Evolutionary conservation across 2,329 filamentous ascomycete species (phyloP), one percentile per base, ranked within the genome.

Genomic region (Hypomyces rosellus): DNA sequence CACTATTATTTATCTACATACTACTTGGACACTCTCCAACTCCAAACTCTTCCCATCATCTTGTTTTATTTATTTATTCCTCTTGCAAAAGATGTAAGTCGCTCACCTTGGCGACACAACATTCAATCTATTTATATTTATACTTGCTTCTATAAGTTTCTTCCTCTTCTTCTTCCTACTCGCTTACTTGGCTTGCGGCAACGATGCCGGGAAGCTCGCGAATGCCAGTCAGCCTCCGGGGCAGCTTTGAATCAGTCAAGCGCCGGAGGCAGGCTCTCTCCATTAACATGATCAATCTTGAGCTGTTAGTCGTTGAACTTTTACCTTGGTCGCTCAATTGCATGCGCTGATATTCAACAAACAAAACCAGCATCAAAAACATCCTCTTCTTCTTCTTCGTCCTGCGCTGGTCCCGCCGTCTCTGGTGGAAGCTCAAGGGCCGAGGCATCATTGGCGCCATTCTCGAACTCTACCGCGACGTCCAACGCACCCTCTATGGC

Each of bases 341-440:
- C 15, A 18, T 8, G 7, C 20, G 12, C 13, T 42, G 8, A 25
- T 42, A 5, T 42, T 14, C 6, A 15, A 18, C 9, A 42, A 16
- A 12, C 11, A 22, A 4, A 42, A 47, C 45, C 39, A 53, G 51
- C 44, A 13, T 52, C 42, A 52, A 52, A 95, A 54, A 96, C 66
- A 75, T 96, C 53, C 75, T 97, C 61, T 95, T 97, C 69, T 77
- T 91, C 64, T 80, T 95, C 60, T 96, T 97, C 72, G 67, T 96
- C 53, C 74, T 95, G 44, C 86, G 91, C 65, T 87, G 90, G 76
- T 81, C 86, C 33, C 88, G 89, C 57, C 88, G 86, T 63, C 79
- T 81, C 25, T 86, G 89, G 66, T 86, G 89, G 73, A 88, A 93
- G 64, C 78, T 97, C 59, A 89, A 88, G 63, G 93, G 93, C 59